These are phyloP conservation scores for Fraxinus platypoda DNA, from an alignment of 305 asterid species.

Conservation along the genomic window DNA sequence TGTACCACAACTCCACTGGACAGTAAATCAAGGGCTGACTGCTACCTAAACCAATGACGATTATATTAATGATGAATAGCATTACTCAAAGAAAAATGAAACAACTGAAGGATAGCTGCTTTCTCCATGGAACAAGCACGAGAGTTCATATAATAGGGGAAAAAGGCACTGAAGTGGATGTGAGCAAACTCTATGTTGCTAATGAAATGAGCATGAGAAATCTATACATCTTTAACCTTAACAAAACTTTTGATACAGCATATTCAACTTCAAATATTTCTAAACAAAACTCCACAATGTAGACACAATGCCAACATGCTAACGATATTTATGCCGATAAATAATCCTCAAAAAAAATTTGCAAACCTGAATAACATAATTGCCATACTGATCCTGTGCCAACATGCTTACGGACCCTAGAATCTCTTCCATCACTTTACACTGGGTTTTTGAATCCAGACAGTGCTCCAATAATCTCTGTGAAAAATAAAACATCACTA, in stretches of 20 bases:
- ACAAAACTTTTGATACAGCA: background rate
- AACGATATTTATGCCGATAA: background rate
- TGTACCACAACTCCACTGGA: background rate
- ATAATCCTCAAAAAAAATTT: background rate
- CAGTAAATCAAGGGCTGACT: background rate
- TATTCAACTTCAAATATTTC: background rate
- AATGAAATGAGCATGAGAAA: background rate
- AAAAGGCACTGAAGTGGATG: background rate
- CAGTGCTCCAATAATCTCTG: slow-evolving; percentile 87
- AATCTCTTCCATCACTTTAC: slow-evolving; percentile 79
- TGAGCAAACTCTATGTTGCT: background rate
- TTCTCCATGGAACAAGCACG: background rate
- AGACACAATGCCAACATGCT: background rate
- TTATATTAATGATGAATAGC: background rate
- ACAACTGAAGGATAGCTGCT: background rate
- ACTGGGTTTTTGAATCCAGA: slow-evolving; percentile 56
- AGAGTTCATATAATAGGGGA: background rate
- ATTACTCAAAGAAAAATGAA: background rate
- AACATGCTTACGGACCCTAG: slow-evolving; percentile 76
- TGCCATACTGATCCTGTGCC: slow-evolving; percentile 90
- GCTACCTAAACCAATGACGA: background rate
- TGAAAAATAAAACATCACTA: slow-evolving; percentile 10
- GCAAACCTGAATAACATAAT: slow-evolving; percentile 80
- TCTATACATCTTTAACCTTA: background rate
- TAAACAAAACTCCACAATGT: background rate